Percentiles rank a stretch among this genome's conserved stretches.
Evolutionary conservation across 495 filamentous ascomycete genomes (phyloP).

Genomic region (Lophiotrema nucula): DNA sequence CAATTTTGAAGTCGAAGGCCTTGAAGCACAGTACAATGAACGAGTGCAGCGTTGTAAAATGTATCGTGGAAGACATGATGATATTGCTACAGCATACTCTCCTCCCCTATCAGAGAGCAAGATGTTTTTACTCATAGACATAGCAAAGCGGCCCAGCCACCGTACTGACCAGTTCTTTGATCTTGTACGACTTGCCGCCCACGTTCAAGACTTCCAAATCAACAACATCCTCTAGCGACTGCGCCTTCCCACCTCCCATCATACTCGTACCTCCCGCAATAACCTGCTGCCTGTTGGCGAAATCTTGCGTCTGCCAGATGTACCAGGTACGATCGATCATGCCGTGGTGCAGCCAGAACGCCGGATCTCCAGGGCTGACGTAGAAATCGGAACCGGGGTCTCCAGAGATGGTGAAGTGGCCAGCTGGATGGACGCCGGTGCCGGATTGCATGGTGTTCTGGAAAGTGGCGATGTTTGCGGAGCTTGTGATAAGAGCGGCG

Average conservation of each 20-base stretch:
- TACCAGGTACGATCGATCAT: constrained; percentile 31
- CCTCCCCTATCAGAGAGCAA: too few relatives aligned
- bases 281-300: constrained; percentile 37
- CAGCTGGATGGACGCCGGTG: constrained; percentile 45
- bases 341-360: constrained; percentile 31
- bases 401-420: constrained; percentile 47
- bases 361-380: constrained; percentile 27
- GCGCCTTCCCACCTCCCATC: constrained; percentile 37
- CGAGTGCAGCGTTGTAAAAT: too few relatives aligned
- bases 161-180: constrained; percentile 48
- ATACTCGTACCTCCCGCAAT: constrained; percentile 46
- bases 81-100: too few relatives aligned
- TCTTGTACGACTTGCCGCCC: constrained; percentile 42
- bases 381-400: constrained; percentile 44
- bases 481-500: constrained; percentile 23
- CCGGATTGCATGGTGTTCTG: constrained; percentile 45
- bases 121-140: constrained; percentile 45
- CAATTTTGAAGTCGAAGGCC: too few relatives aligned
- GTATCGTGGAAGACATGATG: too few relatives aligned
- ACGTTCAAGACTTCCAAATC: constrained; percentile 44
- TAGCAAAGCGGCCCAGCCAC: constrained; percentile 54
- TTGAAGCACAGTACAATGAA: too few relatives aligned
- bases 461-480: constrained; percentile 36
- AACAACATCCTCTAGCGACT: constrained; percentile 46
- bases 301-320: constrained; percentile 39